Base-by-base conservation (phyloP, 805 yeast species). In the Starmerella cellae region DNA sequence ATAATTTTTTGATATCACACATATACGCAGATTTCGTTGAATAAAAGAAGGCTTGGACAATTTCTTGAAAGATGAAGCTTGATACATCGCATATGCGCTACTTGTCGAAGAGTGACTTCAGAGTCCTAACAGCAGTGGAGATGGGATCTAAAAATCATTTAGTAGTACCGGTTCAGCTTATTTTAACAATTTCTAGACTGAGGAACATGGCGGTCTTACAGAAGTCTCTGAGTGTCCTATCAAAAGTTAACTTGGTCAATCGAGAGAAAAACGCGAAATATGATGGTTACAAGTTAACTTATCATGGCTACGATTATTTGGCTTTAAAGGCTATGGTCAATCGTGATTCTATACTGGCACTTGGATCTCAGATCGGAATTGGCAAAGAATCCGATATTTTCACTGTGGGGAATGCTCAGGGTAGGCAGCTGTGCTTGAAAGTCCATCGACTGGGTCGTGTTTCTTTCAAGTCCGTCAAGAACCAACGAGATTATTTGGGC, bases 371-470 rank as follows among this genome's bases (percentile, higher is more conserved):
- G 9, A 85, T 88, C 52, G 98, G 97, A 46, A 95, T 91, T 39
- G 98, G 98, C 55, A 91, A 91, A 58, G 98, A 91, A 62, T 85
- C 96, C 2, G 98, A 91, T 64, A 87, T 91, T 55, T 84, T 80
- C 60, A 71, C 87, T 11, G 87, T 82, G 1, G 76, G 79, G 44
- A 87, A 80, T 55, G 65, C 69, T 11, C 57, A 70, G 18, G 91
- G 88, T 1, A 54, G 57, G n/a, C 72, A 74, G 41, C 72, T 74
- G 53, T 95, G 87, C 16, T 63, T 91, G 57, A 91, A 91, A 60
- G 79, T 91, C 30, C 96, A 87, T 62, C 72, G 98, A 51, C 68
- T 91, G 45, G 99, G 99, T 27, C 75, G 98, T 58, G 82, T 88
- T 1, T 85, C 96, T 4, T 91, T 91, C 64, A 74, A 80, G 51